These are phyloP conservation scores for Pholiota molesta DNA, from an alignment of 768 basidiomycete species.

Conservation along the genomic window DNA sequence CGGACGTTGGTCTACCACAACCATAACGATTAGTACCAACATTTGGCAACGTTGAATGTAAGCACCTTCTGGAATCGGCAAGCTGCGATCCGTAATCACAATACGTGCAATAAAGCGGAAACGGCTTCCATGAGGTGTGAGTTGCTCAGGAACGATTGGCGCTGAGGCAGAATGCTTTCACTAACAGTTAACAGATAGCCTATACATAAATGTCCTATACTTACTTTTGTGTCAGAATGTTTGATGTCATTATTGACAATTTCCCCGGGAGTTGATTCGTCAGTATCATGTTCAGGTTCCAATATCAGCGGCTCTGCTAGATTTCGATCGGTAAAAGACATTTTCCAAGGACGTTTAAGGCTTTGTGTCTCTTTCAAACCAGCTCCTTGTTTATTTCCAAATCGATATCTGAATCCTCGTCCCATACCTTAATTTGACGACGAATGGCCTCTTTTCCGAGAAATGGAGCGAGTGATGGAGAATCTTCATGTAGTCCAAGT, in stretches of 20 bases:
- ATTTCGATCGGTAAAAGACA: constrained; percentile 39
- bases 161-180: not conserved
- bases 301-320: constrained; percentile 1
- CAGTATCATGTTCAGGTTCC: not conserved
- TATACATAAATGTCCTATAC: not conserved
- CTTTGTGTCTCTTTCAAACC: not conserved
- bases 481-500: constrained; percentile 52
- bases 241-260: not conserved
- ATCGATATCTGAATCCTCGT: constrained; percentile 40
- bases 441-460: constrained; percentile 46
- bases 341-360: constrained; percentile 34
- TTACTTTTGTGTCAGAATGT: not conserved
- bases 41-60: not conserved
- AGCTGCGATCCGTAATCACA: constrained; percentile 49
- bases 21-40: not conserved
- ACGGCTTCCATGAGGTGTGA: constrained; percentile 35
- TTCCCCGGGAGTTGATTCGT: not conserved
- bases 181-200: not conserved
- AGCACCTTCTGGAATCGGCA: constrained; percentile 48
- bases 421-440: constrained; percentile 45
- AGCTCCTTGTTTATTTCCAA: constrained; percentile 25
- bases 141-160: not conserved
- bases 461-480: constrained; percentile 51
- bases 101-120: constrained; percentile 55
- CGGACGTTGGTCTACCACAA: constrained; percentile 31